These are phyloP conservation scores for Candida coquimbonensis DNA, from an alignment of 805 yeast species.

Conservation along the genomic window DNA sequence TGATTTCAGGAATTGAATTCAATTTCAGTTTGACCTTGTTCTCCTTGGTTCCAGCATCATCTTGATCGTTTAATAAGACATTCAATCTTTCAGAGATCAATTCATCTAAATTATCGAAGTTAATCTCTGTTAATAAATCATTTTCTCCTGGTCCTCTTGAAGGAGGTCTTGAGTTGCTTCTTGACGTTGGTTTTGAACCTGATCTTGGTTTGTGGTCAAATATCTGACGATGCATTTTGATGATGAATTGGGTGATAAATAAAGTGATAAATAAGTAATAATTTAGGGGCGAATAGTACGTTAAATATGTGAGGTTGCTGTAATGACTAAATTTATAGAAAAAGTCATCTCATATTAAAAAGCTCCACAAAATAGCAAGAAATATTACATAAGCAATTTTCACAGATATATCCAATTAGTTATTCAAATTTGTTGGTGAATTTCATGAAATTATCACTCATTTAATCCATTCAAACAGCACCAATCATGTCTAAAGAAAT, in stretches of 20 bases:
- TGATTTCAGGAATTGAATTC: conserved; percentile 17
- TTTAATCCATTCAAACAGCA: neutral
- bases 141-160: conserved; percentile 14
- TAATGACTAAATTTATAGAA: no score
- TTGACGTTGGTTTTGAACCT: conserved; percentile 1
- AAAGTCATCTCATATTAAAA: no score
- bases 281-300: no score
- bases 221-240: neutral
- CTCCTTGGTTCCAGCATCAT: conserved; percentile 2
- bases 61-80: conserved; percentile 9
- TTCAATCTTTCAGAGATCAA: conserved; percentile 18
- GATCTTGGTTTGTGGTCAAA: neutral
- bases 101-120: conserved; percentile 22
- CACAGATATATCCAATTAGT: no score
- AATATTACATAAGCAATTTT: no score
- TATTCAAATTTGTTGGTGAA: no score
- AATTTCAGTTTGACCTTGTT: conserved; percentile 13
- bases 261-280: no score
- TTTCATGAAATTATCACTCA: no score
- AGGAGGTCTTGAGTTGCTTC: conserved; percentile 8
- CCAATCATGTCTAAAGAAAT: conserved; percentile 20
- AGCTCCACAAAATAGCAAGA: no score
- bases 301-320: no score
- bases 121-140: conserved; percentile 17
- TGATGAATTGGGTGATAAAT: no score